Evolutionary conservation across 345 rosid genomes (phyloP), one percentile per base, ranked within the genome.

Genomic region (Anacardium occidentale): DNA sequence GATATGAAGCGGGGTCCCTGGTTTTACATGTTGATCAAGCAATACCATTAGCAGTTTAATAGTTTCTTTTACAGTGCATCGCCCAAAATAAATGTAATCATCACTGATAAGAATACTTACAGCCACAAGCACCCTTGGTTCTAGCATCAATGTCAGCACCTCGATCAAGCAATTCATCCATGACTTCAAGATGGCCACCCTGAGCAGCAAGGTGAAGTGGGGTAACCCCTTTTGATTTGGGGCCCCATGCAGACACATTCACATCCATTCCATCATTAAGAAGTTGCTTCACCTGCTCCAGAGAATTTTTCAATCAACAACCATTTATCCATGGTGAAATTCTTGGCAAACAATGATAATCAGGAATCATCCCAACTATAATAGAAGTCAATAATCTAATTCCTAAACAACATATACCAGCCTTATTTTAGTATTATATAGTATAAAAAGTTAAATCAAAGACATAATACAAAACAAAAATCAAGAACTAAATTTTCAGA

Each of bases 201-300:
- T 92, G 89, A 5, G 99, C 96, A 73, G 98, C 99, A 76, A 95
- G 99, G 86, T 95, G 98, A 71, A 95, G 99, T 13, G 99, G 90
- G 18, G 85, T 89, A 61, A 88, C 84, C 59, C 98, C 98, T 80
- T 89, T 87, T 13, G 96, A 87, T 86, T 92, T 95, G 42, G 94
- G 94, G 45, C 98, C 99, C 94, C 86, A 88, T 32, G 97, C 96
- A 62, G 83, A 79, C 59, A 85, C 93, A 59, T 92, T 95, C 37
- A 88, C 99, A 66, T 92, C 98, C 74, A 87, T 76, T 56, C 98
- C 99, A 68, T 85, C 86, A 74, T 92, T 86, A 14, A 95, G 94
- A 21, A 92, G 85, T 62, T 85, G 87, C 78, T 77, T 89, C 64
- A 94, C 96, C 91, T 89, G 71, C 70, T 59, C 42, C 51, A 74